A percentile compares a stretch with the other conserved stretches of the same genome.
phyloP scores from a whole-genome alignment of 2,329 filamentous ascomycete species.

The Trichoderma citrinoviride region DNA sequence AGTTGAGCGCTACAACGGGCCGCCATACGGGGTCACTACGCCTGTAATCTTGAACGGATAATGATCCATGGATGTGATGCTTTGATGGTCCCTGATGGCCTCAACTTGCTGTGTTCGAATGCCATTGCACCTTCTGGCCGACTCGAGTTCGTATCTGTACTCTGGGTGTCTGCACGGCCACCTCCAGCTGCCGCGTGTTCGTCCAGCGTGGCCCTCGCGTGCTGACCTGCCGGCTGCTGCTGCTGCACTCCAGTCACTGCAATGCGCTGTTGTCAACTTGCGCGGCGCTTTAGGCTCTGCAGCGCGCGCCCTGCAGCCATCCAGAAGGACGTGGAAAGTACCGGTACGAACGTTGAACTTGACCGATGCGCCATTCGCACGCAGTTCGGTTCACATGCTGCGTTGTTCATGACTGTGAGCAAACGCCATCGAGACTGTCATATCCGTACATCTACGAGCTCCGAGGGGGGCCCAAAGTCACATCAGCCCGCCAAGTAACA shows the following conservation, averaged over 20 bases:
- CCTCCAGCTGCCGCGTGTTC: not conserved
- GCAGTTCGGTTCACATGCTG: not conserved
- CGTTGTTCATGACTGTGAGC: not conserved
- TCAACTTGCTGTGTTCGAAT: too few species aligned
- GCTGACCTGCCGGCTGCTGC: slow-evolving; percentile 1
- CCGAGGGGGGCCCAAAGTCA: too few species aligned
- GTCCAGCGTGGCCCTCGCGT: not conserved
- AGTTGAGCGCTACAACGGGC: too few species aligned
- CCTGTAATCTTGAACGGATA: too few species aligned
- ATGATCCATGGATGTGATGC: too few species aligned
- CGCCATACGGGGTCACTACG: too few species aligned
- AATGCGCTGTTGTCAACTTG: slow-evolving; percentile 6
- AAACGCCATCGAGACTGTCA: too few species aligned
- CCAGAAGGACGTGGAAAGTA: not conserved
- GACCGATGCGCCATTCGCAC: too few species aligned
- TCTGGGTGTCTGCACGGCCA: not conserved
- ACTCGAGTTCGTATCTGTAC: not conserved
- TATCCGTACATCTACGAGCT: too few species aligned
- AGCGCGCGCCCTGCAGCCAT: slow-evolving; percentile 4
- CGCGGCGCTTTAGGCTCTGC: slow-evolving; percentile 12
- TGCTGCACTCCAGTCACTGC: slow-evolving; percentile 15
- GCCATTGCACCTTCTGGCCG: too few species aligned
- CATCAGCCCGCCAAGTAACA: too few species aligned
- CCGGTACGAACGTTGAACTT: not conserved
- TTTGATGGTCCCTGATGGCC: too few species aligned